Evolutionary conservation across 208 protist genomes (phyloP).

Genomic region (Tritrichomonas musculus): DNA sequence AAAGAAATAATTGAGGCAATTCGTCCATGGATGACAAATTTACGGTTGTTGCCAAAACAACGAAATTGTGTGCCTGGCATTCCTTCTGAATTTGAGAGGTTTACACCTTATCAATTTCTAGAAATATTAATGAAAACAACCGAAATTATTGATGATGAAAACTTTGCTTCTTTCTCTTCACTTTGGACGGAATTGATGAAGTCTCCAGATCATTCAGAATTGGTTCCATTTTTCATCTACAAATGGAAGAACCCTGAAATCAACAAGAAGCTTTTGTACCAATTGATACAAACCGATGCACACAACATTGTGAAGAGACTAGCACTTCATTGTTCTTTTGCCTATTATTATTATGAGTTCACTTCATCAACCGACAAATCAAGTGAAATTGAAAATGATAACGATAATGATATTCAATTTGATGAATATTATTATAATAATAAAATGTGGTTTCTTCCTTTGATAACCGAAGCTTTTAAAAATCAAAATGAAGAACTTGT

Average conservation of each 20-base stretch:
- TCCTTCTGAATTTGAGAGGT: neutral
- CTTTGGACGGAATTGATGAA: neutral
- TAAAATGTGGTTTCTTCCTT: neutral
- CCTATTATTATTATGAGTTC: slow-evolving; percentile 13
- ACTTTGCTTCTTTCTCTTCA: neutral
- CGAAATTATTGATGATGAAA: neutral
- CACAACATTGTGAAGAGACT: neutral
- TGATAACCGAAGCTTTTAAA: neutral
- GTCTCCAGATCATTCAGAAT: neutral
- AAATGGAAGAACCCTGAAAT: neutral
- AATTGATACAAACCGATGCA: neutral
- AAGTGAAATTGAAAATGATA: too few relatives aligned
- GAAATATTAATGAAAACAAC: neutral
- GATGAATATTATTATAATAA: too few relatives aligned
- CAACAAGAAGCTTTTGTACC: neutral
- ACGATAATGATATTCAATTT: too few relatives aligned
- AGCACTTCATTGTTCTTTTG: neutral
- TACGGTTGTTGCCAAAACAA: neutral
- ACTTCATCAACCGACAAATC: neutral
- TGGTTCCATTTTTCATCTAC: neutral
- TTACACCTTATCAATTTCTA: neutral
- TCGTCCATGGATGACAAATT: neutral
- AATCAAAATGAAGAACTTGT: neutral
- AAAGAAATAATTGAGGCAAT: neutral
- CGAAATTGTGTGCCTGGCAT: neutral